These are phyloP conservation scores for Agapanthus africanus DNA, from an alignment of 106 monocot species.

Conservation along the genomic window DNA sequence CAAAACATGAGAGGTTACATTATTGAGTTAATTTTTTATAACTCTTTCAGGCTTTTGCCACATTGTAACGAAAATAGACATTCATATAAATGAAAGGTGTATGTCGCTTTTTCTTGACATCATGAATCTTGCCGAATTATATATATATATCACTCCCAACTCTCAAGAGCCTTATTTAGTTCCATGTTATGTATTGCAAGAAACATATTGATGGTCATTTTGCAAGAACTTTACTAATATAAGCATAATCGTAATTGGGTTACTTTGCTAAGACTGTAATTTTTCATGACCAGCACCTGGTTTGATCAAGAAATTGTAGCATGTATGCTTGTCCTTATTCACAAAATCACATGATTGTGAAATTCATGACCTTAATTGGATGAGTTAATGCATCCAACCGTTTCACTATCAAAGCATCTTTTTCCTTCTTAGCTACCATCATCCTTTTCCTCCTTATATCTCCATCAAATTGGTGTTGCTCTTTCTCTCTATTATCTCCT, in stretches of 20 bases:
- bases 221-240: not conserved
- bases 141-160: not conserved
- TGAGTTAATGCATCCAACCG: no score
- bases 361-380: not conserved
- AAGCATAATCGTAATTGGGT: not conserved
- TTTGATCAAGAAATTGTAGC: not conserved
- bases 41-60: not conserved
- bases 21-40: not conserved
- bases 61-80: not conserved
- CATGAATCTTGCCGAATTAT: no score
- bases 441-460: no score
- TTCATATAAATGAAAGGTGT: not conserved
- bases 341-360: not conserved
- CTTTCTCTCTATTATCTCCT: no score
- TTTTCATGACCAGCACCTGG: not conserved
- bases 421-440: not conserved
- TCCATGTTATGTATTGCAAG: no score
- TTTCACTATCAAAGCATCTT: no score
- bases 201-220: no score
- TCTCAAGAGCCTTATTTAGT: not conserved
- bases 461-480: no score
- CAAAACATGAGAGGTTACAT: not conserved
- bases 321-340: not conserved
- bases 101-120: not conserved
- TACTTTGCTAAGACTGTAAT: not conserved